Evolutionary conservation across 805 yeast genomes (phyloP), one percentile per base, ranked within the genome.

Genomic region (Candida silvicultrix): DNA sequence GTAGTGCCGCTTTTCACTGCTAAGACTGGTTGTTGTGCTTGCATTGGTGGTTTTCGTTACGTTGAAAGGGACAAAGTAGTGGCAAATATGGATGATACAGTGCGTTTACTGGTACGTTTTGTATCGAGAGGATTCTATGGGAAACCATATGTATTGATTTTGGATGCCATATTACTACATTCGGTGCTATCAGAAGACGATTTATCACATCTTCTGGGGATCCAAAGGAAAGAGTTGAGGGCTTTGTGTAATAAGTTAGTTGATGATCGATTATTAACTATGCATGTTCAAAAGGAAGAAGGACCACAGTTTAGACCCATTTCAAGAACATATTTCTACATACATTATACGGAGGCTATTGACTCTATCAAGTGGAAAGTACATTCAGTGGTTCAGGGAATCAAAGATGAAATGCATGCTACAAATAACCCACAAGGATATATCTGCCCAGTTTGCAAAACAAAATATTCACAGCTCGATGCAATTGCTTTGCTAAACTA

Each of bases 311-410:
- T 71, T 50, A 73, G 96, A 50, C 77, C 84, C 46, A 80, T 82
- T 41, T 77, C 83, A 22, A 76, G 90, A 56, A 85, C 92, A 2
- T 89, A 89, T 57, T 94, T 84, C 67, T 94, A 78, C 64, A 83
- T 92, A 45, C 96, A 89, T 60, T 80, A 78, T 61, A 88, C 97
- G 3, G 96, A 89, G 63, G 95, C 98, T 0, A 87, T 94, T 37
- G 99, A 94, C 67, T 81, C 97, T 4, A 81, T 94, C 61, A 94
- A 94, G 66, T 94, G 98, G 98, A 89, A 90, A 60, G 86, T 92
- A 48, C 96, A 92, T 63, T 79, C 86, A 41, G 75, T 94, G 23
- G 97, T 88, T 14, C 83, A 83, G 54, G 64, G 74, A 45, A 73
- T 90, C 46, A 88, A 88, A 59, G 87, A 85, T 51, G 95, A 89